Base-by-base conservation (phyloP, 495 filamentous ascomycete genomes). In the Aspergillus coremiiformis region DNA sequence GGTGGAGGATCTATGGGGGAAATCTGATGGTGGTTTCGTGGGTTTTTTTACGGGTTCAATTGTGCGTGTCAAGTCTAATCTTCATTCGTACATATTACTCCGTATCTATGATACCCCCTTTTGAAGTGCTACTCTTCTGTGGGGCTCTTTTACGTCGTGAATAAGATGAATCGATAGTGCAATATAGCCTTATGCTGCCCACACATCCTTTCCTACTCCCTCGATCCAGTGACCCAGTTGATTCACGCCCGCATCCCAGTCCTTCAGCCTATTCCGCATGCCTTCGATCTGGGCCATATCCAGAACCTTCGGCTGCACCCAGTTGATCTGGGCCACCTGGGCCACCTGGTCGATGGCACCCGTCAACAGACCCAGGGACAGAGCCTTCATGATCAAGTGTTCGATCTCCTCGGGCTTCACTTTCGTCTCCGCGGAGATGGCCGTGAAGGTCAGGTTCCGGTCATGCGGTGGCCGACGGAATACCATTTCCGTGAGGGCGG, bases 231-330 rank as follows among this genome's bases (percentile, higher is more conserved):
- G 90, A 33, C 91, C 91, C 47, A 96, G 74, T 69, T 89, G 84
- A 64, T 96, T 94, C 47, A 98, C 94, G 63, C 89, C 95, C 19
- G 81, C 82, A 73, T 95, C 90, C 93, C 93, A 99, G 53, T 97
- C 90, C 69, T 84, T 82, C 64, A 99, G 70, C 47, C 91, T 72
- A 61, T 78, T 76, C 59, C 87, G 83, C 93, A 99, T 97, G 56
- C 84, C 89, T 63, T 90, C 90, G 58, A 99, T 94, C 78, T 97
- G 94, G 66, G 80, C 83, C 81, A 90, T 88, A 71, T 97, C 93
- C 59, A 98, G 69, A 44, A 96, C 88, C 78, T 96, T 96, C 11
- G 93, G 94, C 77, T 99, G 93, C 35, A 99, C 93, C 93, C 93
- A 99, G 64, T 89, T 89, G 72, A 99, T 96, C 65, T 91, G 79